Evolutionary conservation across 2,329 filamentous ascomycete species (phyloP), one percentile per base, ranked within the genome.

Genomic region (Parastagonospora nodorum): DNA sequence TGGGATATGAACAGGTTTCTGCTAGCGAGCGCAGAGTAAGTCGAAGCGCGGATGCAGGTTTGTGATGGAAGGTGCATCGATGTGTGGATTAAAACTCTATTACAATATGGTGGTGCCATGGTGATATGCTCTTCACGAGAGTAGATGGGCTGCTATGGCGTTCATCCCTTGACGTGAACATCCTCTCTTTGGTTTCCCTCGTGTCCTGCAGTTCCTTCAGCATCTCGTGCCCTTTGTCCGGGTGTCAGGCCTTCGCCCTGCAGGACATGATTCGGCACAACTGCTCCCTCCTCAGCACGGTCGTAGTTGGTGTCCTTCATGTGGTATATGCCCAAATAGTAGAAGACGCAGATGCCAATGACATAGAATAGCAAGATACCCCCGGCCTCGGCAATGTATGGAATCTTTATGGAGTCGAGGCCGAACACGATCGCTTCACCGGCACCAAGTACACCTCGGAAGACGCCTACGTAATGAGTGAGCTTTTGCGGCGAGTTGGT

Each of bases 271-370:
- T 69, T 67, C 12, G 66, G 66, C 12, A 69, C 32, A 3, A 68
- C 52, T 2, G 58, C 65, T 1, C 66, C 66, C 46, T 62, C 55
- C 38, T 68, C 64, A 1, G 48, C 33, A 19, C 63, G 57, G 46
- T 66, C 51, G 42, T 69, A 69, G 15, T 69, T 67, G 14, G 66
- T 69, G 39, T 69, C 65, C 30, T 61, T 67, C 38, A 69, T 67
- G 41, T 64, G 56, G 29, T 58, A 64, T 9, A 67, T 48, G 1
- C 61, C 63, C n/a, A 69, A 51, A 37, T 69, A 68, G 35, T 64
- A 66, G 33, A 69, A 68, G 8, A 55, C 56, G 5, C 48, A 47
- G 14, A 69, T 61, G 2, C 64, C 66, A 19, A 68, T 51, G 10
- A 63, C 49, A 37, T 68, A 69, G 40, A 69, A 68, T 1, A 68